These are phyloP conservation scores for Sporothrix brunneoviolacea DNA, from an alignment of 2,329 filamentous ascomycete species.

Conservation along the genomic window DNA sequence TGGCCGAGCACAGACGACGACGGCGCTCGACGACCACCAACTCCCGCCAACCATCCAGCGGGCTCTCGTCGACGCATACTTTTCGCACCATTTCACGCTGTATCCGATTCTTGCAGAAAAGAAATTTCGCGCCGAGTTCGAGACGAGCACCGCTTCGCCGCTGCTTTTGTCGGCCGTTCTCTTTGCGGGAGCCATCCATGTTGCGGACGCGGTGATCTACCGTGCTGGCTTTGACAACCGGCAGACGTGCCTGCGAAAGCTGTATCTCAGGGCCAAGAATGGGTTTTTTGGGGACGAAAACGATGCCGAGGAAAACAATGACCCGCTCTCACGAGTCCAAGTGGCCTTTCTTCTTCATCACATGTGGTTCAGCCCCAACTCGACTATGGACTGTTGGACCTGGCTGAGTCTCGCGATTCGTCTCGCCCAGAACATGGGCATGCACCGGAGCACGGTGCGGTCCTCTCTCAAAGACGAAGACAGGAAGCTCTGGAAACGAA, in stretches of 20 bases:
- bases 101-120: neutral
- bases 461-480: neutral
- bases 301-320: neutral
- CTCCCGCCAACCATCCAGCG: neutral
- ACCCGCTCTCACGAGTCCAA: neutral
- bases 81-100: neutral
- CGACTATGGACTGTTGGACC: constrained; percentile 4
- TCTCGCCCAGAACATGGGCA: constrained; percentile 3
- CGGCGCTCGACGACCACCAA: neutral
- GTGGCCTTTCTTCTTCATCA: neutral
- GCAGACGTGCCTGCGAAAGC: neutral
- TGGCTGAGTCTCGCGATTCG: neutral
- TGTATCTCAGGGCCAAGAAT: neutral
- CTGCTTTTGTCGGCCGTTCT: neutral
- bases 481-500: constrained; percentile 1
- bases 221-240: constrained; percentile 1
- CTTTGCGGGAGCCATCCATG: neutral
- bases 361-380: constrained; percentile 1
- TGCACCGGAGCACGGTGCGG: neutral
- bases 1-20: too few species aligned
- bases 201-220: neutral
- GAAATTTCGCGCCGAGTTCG: neutral
- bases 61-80: neutral
- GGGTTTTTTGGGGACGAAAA: neutral
- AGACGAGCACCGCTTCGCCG: neutral